Evolutionary conservation across 306 rosid genomes (phyloP).

Genomic region (Ochetophila trinervis): DNA sequence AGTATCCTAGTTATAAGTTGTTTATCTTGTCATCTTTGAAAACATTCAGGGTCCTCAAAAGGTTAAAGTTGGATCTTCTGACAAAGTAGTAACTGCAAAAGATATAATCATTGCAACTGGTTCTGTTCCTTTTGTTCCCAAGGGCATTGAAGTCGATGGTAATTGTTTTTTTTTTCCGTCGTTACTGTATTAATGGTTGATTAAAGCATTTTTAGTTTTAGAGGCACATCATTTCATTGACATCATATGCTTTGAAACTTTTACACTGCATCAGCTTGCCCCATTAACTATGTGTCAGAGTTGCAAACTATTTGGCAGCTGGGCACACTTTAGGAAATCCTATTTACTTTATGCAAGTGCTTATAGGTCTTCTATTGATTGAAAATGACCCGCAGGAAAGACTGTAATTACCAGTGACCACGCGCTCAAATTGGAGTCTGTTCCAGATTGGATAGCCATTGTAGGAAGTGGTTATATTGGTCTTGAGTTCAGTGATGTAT

Average conservation of each 20-base stretch:
- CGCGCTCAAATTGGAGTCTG: slow-evolving; percentile 92
- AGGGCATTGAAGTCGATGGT: slow-evolving; percentile 98
- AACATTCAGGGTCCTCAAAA: slow-evolving; percentile 78
- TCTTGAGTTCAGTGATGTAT: slow-evolving; percentile 97
- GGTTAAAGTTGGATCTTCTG: slow-evolving; percentile 83
- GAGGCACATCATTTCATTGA: background rate
- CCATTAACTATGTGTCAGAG: background rate
- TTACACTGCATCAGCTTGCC: background rate
- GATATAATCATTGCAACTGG: slow-evolving; percentile 93
- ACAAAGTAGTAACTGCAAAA: slow-evolving; percentile 75
- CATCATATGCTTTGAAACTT: background rate
- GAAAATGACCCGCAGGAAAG: slow-evolving; percentile 63
- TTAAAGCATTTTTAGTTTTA: background rate
- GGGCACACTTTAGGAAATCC: background rate
- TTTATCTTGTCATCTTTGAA: slow-evolving; percentile 20
- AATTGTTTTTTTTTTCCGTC: slow-evolving; percentile 18
- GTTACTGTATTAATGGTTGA: background rate
- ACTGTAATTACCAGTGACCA: slow-evolving; percentile 98
- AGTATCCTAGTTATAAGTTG: slow-evolving; percentile 14
- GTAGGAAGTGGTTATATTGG: slow-evolving; percentile 99
- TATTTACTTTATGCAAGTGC: background rate
- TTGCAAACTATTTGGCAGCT: background rate
- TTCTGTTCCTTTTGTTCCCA: slow-evolving; percentile 95
- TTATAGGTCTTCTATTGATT: slow-evolving; percentile 14
- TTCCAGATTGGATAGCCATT: slow-evolving; percentile 97